phyloP scores from a whole-genome alignment of 129 eudicot genomes.

The Escallonia herrerae region DNA sequence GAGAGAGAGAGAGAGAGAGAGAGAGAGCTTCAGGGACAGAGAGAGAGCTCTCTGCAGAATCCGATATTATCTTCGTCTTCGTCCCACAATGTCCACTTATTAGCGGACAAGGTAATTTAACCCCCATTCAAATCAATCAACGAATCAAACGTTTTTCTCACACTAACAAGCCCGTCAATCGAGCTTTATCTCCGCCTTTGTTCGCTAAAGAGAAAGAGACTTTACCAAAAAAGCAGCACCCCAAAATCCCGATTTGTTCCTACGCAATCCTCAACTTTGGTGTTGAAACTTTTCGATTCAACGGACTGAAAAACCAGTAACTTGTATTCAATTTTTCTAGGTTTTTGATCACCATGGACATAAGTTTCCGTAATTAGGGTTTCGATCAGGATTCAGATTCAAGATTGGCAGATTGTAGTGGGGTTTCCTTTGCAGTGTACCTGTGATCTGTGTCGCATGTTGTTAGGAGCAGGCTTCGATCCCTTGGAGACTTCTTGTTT shows the following conservation, averaged over 20 bases:
- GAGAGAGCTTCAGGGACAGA: too few species aligned
- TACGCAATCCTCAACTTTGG: constrained; percentile 17
- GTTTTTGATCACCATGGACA: constrained; percentile 21
- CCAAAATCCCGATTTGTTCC: constrained; percentile 19
- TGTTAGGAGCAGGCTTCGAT: constrained; percentile 10
- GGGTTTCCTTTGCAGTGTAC: constrained; percentile 6
- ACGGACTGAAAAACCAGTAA: neutral
- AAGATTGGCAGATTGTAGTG: neutral
- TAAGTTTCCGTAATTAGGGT: constrained; percentile 35
- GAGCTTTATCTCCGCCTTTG: constrained; percentile 11
- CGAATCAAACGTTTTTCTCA: constrained; percentile 14
- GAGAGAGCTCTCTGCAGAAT: too few species aligned
- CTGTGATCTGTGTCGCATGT: constrained; percentile 11
- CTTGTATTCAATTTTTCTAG: constrained; percentile 4
- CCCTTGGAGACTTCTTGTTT: neutral
- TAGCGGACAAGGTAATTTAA: constrained; percentile 30
- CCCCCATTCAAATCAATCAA: constrained; percentile 4
- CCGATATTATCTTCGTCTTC: too few species aligned
- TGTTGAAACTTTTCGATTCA: constrained; percentile 17
- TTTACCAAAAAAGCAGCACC: neutral
- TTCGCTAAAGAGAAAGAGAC: constrained; percentile 14
- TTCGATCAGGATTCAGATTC: constrained; percentile 32
- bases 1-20: too few species aligned
- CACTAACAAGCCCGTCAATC: neutral
- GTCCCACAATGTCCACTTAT: constrained; percentile 21